Conservation (phyloP, 441 rosid species). For the Theobroma grandiflorum region DNA sequence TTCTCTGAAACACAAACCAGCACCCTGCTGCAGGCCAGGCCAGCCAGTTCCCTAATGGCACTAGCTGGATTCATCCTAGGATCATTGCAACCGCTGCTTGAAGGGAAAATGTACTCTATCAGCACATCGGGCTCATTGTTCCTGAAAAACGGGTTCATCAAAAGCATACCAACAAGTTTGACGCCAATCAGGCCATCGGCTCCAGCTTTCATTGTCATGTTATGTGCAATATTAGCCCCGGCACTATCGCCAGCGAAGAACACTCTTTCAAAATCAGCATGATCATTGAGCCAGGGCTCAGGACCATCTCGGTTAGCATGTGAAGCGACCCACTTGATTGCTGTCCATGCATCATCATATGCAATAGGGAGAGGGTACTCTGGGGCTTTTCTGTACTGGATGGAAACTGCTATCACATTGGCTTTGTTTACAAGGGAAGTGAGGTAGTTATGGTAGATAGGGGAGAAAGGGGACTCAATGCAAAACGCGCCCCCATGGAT, state of each 20-base stretch:
- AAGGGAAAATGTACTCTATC: constrained; percentile 42
- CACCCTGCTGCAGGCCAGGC: constrained; percentile 47
- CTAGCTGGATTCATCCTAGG: constrained; percentile 44
- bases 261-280: constrained; percentile 37
- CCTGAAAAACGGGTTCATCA: constrained; percentile 59
- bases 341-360: constrained; percentile 54
- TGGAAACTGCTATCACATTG: constrained; percentile 42
- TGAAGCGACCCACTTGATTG: constrained; percentile 48
- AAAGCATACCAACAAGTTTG: constrained; percentile 35
- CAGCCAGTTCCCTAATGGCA: constrained; percentile 35
- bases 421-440: constrained; percentile 39
- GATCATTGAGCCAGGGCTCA: constrained; percentile 53
- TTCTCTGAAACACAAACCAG: constrained; percentile 48
- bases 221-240: constrained; percentile 42
- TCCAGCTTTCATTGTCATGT: constrained; percentile 42
- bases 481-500: constrained; percentile 56
- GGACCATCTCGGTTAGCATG: constrained; percentile 34
- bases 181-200: constrained; percentile 23
- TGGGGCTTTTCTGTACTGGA: constrained; percentile 53
- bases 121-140: constrained; percentile 44
- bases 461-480: constrained; percentile 40
- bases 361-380: constrained; percentile 47
- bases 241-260: constrained; percentile 55
- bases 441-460: constrained; percentile 36
- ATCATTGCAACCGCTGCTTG: constrained; percentile 45